Evolutionary conservation across 495 filamentous ascomycete species (phyloP).

Genomic region (Aspergillus saccharolyticus): DNA sequence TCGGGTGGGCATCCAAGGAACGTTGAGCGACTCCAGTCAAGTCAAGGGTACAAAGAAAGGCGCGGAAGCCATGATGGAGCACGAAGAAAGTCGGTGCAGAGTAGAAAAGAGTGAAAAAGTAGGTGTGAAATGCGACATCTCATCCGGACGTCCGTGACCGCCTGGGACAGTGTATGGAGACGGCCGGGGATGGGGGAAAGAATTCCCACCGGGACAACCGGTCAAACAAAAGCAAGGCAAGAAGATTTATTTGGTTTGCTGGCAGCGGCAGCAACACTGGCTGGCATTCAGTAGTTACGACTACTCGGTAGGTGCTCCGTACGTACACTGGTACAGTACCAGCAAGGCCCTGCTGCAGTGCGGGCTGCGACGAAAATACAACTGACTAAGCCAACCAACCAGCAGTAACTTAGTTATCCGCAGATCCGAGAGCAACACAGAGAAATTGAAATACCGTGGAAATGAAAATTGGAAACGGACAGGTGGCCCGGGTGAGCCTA

Average conservation of each 20-base stretch:
- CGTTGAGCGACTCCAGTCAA: background rate
- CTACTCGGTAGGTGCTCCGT: background rate
- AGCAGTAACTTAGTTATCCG: slow-evolving; percentile 27
- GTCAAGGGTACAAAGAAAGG: background rate
- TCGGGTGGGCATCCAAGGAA: background rate
- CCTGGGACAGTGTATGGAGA: background rate
- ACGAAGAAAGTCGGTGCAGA: background rate
- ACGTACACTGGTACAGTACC: too few species aligned
- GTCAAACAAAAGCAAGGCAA: background rate
- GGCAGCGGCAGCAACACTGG: background rate
- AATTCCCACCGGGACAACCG: slow-evolving; percentile 5
- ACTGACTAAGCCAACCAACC: slow-evolving; percentile 28
- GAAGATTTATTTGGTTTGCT: background rate
- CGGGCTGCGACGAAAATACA: slow-evolving; percentile 35
- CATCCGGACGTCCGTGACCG: background rate
- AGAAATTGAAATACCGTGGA: slow-evolving; percentile 21
- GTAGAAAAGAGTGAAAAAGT: background rate
- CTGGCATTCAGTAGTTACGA: background rate
- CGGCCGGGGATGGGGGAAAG: background rate
- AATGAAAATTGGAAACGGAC: slow-evolving; percentile 33
- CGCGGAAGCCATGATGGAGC: background rate
- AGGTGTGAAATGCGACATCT: background rate
- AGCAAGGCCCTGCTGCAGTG: background rate
- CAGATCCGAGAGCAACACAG: slow-evolving; percentile 30
- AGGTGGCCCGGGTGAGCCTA: slow-evolving; percentile 24